Base-by-base conservation (phyloP, 1,284 basidiomycete species). In the Fereydounia khargensis region DNA sequence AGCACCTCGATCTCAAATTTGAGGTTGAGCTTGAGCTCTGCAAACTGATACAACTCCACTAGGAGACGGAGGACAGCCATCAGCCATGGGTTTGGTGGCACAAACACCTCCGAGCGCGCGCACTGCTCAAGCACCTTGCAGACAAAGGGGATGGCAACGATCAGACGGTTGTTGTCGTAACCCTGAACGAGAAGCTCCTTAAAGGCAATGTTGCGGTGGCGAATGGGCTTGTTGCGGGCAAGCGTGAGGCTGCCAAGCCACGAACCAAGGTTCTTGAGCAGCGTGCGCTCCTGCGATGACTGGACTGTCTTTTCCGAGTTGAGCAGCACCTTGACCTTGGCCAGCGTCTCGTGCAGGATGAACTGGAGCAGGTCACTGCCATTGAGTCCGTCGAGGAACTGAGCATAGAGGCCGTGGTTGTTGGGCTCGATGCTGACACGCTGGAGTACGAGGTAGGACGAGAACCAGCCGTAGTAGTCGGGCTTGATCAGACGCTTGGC, bases 1-100 rank as follows among this genome's bases (percentile, higher is more conserved):
- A 98, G 80, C 23, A 97, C 87, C 78, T 99, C 95, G 59, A 99
- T 98, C 79, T 98, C 95, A 71, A 98, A 98, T 77, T 97, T 98
- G 76, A 94, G 82, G 76, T 97, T 96, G 51, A 98, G 81, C 79
- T 96, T 95, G 55, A 98, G 82, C 68, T 98, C 92, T 3, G 91
- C 94, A 67, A 86, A 95, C 73, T 94, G 90, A 77, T 99, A 98
- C 17, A 99, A 82, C 78, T 99, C 95, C 31, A 86, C 89, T 38
- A 98, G 83, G 20, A 98, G 81, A 56, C 87, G 85, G 62, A 98
- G 81, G 53, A 98, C 88, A 0, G 88, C 92, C 86, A 95, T 91
- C 46, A 99, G 79, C 95, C 95, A 99, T 1, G 95, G 95, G 77
- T 98, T 99, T 20, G 95, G 95, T 14, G 89, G 87, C 69, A 83